Base-by-base conservation (phyloP, 208 protist species). In the Paratrypanosoma confusum region DNA sequence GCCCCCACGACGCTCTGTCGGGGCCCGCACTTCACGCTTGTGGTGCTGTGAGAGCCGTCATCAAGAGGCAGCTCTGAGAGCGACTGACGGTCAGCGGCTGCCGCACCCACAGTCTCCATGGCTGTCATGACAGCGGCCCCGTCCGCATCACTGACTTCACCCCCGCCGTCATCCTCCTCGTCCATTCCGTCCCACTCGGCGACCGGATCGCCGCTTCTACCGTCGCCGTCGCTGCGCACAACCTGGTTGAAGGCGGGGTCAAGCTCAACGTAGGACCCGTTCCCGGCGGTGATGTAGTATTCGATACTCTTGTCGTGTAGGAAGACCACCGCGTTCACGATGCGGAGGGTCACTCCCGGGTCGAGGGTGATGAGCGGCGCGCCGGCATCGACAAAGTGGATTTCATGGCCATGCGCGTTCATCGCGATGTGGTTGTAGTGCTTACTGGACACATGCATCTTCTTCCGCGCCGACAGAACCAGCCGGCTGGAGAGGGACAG, bases 251-350 rank as follows among this genome's bases (percentile, higher is more conserved):
- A 65, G 1, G 58, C 41, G 5, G 50, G 53, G 32, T 82, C 70
- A 14, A 70, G 31, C 14, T 76, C 41, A 10, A 81, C 65, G 60
- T 83, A 88, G 3, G 71, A 80, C 4, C 79, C 79, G 48, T 83
- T 81, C 16, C 67, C 79, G 5, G 63, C 57, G 6, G 37, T 42
- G 11, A 73, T 53, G 39, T 81, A 83, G 33, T 65, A 65, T 16
- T 83, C 73, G 6, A 83, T 36, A 7, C 44, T 51, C 16, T 64
- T 67, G 2, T 57, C 73, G 32, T 72, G 35, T 24, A 88, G 53
- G 49, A 58, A 51, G 24, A 88, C 39, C 10, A 36, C 46, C 5
- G 79, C 70, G 57, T 83, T 71, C 27, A 67, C 50, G 27, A 88
- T 65, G 36, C 67, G 65, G 24, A 88, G 53, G 22, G 79, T 81